Base-by-base conservation (phyloP, 352 stramenopile species). In the Phytophthora melonis region DNA sequence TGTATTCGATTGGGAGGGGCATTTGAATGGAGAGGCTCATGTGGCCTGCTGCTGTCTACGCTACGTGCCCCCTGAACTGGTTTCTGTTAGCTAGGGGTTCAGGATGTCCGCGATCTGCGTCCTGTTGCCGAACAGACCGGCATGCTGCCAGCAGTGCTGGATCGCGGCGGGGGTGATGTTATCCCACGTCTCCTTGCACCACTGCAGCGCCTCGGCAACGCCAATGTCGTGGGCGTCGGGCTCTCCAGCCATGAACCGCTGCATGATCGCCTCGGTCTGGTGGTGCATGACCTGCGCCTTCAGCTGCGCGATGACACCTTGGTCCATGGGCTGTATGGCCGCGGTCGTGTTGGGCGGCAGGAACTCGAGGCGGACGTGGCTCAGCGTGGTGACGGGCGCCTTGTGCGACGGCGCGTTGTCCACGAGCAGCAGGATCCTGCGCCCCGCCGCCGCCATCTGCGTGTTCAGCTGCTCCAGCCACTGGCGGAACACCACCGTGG, bases 311-410 rank as follows among this genome's bases (percentile, higher is more conserved):
- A 43, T 43, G 36, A 43, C 36, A 16, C 36, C 36, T 43, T 43
- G 36, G 36, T 43, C 36, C 59, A 66, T 58, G 3, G 59, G 45
- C 11, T 66, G 59, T 19, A 66, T 30, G 18, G 49, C 19, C 7
- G 59, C 18, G 1, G 59, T 66, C 13, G 27, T 66, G 49, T 66
- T 58, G 18, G 47, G 36, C 36, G 36, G 36, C 36, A 43, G 36
- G 36, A 43, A 43, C 36, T 43, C 36, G 36, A 43, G 36, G 10
- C 36, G 10, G 10, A 43, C 36, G 36, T 43, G 10, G 36, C 36
- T 43, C 36, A 43, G 16, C 36, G 36, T 10, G 36, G 16, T 3
- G 58, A 47, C 5, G 36, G 36, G 36, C 36, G 36, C 36, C 36
- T 43, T 43, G 36, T 43, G 36, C 5, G 36, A 43, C 36, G 36